Evolutionary conservation across 176 grass and related monocot genomes (phyloP).

Genomic region (Luzula sylvatica): DNA sequence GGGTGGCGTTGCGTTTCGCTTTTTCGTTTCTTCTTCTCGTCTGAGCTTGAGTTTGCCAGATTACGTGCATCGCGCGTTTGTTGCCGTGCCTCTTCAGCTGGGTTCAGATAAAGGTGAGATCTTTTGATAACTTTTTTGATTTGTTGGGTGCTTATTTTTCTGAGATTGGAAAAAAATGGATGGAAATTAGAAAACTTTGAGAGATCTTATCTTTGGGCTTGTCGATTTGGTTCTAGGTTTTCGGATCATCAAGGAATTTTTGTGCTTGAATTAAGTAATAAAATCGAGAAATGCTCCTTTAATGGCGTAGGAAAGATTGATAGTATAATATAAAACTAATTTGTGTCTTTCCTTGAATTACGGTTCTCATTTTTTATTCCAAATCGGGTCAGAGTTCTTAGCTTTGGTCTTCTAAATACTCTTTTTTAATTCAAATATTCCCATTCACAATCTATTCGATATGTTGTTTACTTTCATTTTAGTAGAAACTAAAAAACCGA

Average conservation of each 20-base stretch:
- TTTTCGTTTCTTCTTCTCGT: constrained; percentile 15
- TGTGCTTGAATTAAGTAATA: neutral
- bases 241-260: constrained; percentile 6
- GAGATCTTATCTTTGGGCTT: neutral
- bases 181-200: neutral
- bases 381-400: constrained; percentile 7
- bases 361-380: neutral
- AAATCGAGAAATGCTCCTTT: constrained; percentile 15
- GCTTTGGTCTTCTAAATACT: no score
- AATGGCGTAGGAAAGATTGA: neutral
- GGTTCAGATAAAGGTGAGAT: constrained; percentile 5
- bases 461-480: no score
- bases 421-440: no score
- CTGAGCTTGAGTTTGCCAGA: neutral
- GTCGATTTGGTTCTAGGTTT: constrained; percentile 6
- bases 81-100: neutral
- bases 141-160: neutral
- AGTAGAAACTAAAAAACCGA: no score
- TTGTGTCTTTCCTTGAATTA: constrained; percentile 1
- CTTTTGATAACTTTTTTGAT: neutral
- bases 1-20: constrained; percentile 20
- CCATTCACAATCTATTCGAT: no score
- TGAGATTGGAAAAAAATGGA: neutral
- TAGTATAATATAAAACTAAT: neutral
- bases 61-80: neutral